These are phyloP conservation scores for Aspergillus novofumigatus DNA, from an alignment of 2,329 filamentous ascomycete genomes.

Conservation along the genomic window DNA sequence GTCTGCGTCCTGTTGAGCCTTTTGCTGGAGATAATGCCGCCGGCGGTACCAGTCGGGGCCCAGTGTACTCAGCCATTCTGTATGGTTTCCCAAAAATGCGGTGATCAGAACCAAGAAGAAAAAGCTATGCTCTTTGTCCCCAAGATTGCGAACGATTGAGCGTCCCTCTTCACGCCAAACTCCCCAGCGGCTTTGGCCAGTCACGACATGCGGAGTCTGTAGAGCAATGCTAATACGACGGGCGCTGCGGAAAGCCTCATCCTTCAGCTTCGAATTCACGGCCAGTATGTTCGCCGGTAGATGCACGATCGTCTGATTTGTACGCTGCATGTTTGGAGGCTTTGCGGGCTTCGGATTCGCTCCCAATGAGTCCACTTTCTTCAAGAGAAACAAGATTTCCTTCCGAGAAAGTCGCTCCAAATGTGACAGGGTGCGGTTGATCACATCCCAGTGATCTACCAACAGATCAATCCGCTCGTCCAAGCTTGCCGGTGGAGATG, in stretches of 20 bases:
- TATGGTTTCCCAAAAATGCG: conserved; percentile 57
- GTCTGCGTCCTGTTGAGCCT: conserved; percentile 44
- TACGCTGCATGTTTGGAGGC: conserved; percentile 45
- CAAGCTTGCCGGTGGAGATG: conserved; percentile 44
- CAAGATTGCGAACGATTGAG: conserved; percentile 53
- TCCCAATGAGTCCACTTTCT: conserved; percentile 41
- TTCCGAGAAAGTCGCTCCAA: conserved; percentile 50
- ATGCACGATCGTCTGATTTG: conserved; percentile 47
- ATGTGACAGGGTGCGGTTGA: conserved; percentile 52
- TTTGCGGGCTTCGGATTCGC: conserved; percentile 43
- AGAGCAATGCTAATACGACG: conserved; percentile 52
- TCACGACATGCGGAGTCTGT: conserved; percentile 53
- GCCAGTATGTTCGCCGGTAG: conserved; percentile 48
- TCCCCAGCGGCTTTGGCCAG: conserved; percentile 57
- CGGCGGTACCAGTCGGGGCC: conserved; percentile 53
- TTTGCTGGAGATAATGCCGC: conserved; percentile 50
- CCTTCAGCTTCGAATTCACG: conserved; percentile 43
- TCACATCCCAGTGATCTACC: conserved; percentile 57
- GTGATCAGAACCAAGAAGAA: conserved; percentile 58
- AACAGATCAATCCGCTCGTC: conserved; percentile 54
- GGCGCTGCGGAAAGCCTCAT: conserved; percentile 44
- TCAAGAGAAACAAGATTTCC: conserved; percentile 49
- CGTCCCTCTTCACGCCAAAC: conserved; percentile 59
- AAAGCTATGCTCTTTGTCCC: conserved; percentile 54
- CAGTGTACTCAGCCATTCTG: conserved; percentile 55